Base-by-base conservation (phyloP, 1,284 basidiomycete genomes). In the Fomitopsis schrenkii region DNA sequence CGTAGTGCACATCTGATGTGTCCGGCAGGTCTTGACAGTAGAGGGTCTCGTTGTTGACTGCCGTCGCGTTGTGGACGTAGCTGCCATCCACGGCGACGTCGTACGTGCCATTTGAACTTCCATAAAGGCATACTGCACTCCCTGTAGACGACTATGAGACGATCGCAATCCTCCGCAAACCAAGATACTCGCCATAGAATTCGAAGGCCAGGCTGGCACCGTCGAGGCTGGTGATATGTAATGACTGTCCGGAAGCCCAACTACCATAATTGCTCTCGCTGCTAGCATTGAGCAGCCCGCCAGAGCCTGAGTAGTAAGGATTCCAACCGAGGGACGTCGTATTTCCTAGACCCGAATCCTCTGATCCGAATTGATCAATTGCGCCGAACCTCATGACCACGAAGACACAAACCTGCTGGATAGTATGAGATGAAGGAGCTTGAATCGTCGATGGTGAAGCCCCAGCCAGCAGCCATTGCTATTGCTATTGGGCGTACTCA, bases 31-130 rank as follows among this genome's bases (percentile, higher is more conserved):
- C 38, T 40, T 40, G 38, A 40, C 38, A 40, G 12, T 40, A 40
- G 3, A 40, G 9, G 5, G 38, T 40, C 3, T 8, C 38, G 14
- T 40, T 8, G 38, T 8, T 8, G 9, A 8, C 5, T 15, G 14
- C 38, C 38, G 38, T 40, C 3, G 9, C 38, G 14, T 40, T 40
- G 38, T 40, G 5, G 38, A 40, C 12, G 5, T 6, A 40, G 14
- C 9, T 8, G 14, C 12, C 9, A 61, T 77, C 76, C 36, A 77
- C 59, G 0, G 63, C 60, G 26, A 75, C 62, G 45, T 72, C 64
- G 59, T 72, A 76, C 3, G 59, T 55, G 40, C 64, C 53, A 35
- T 60, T 59, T 12, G 61, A 22, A 26, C 35, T 54, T 41, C 66
- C 57, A 41, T 60, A 60, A 1, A 65, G 57, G 33, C 53, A 58